Evolutionary conservation across 78 protist species (phyloP).

Genomic region (slime mould (Dictyostelium discoideum)): DNA sequence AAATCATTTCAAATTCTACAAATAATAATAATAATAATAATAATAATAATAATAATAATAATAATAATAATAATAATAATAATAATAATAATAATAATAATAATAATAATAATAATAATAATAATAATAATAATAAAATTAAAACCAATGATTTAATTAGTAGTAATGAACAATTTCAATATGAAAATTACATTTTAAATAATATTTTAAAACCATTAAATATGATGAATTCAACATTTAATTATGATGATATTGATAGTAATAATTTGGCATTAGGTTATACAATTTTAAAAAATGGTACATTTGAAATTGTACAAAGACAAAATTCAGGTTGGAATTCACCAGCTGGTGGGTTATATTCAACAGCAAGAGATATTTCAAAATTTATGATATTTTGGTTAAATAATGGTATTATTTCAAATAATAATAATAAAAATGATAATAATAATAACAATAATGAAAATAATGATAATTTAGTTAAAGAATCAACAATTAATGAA

Average conservation of each 20-base stretch:
- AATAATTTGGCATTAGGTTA: conserved; percentile 40
- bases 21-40: not conserved
- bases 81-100: too few relatives aligned
- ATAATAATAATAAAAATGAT: too few relatives aligned
- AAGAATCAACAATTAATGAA: conserved; percentile 26
- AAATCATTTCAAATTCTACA: conserved; percentile 5
- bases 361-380: conserved; percentile 51
- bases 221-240: conserved; percentile 27
- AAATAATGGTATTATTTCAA: not conserved
- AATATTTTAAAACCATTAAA: conserved; percentile 53
- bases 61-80: too few relatives aligned
- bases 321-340: conserved; percentile 36
- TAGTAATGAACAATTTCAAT: not conserved
- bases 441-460: not conserved
- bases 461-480: too few relatives aligned
- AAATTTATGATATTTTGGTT: conserved; percentile 19
- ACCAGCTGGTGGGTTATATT: conserved; percentile 65
- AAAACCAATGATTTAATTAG: conserved; percentile 2
- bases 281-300: not conserved
- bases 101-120: not conserved
- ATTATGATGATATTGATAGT: not conserved
- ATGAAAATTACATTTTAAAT: conserved; percentile 34
- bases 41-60: too few relatives aligned
- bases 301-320: not conserved
- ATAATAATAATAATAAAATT: too few relatives aligned